A percentile compares a stretch with the other conserved stretches of the same genome.
Conservation (phyloP, 108 stramenopile genomes). For the Discostella pseudostelligera region DNA sequence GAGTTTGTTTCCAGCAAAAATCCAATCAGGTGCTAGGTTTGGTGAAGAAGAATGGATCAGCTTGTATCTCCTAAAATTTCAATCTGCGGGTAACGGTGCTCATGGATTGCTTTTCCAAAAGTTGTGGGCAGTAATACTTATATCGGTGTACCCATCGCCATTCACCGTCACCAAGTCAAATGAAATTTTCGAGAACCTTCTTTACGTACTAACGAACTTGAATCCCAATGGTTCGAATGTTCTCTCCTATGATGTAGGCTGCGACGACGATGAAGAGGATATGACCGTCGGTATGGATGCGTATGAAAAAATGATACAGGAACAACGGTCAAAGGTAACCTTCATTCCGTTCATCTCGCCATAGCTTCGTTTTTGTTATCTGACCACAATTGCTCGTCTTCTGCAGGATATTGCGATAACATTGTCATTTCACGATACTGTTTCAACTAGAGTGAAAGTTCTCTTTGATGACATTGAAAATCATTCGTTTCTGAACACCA, state of each 20-base stretch:
- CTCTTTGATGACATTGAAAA: conserved; percentile 14
- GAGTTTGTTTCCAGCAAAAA: conserved; percentile 8
- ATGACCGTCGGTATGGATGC: conserved; percentile 11
- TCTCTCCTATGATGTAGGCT: conserved; percentile 32
- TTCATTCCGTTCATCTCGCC: neutral
- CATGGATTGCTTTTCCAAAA: conserved; percentile 39
- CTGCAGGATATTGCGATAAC: conserved; percentile 3
- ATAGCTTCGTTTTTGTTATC: neutral
- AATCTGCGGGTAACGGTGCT: conserved; percentile 33
- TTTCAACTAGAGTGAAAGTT: conserved; percentile 11
- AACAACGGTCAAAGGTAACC: conserved; percentile 17
- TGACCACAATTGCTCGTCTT: neutral
- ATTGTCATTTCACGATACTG: conserved; percentile 6
- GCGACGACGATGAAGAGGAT: conserved; percentile 36
- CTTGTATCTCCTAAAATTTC: conserved; percentile 27
- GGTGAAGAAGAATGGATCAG: conserved; percentile 31
- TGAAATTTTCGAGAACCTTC: conserved; percentile 22
- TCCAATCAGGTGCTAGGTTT: conserved; percentile 12
- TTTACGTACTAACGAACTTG: conserved; percentile 19
- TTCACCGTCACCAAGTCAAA: conserved; percentile 16
- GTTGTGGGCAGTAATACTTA: conserved; percentile 38
- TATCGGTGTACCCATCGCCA: conserved; percentile 39
- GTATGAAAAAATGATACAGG: conserved; percentile 15
- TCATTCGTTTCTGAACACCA: no score
- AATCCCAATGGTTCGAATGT: conserved; percentile 27